Conservation (phyloP, 352 stramenopile genomes). For the Pythium plurisporium region DNA sequence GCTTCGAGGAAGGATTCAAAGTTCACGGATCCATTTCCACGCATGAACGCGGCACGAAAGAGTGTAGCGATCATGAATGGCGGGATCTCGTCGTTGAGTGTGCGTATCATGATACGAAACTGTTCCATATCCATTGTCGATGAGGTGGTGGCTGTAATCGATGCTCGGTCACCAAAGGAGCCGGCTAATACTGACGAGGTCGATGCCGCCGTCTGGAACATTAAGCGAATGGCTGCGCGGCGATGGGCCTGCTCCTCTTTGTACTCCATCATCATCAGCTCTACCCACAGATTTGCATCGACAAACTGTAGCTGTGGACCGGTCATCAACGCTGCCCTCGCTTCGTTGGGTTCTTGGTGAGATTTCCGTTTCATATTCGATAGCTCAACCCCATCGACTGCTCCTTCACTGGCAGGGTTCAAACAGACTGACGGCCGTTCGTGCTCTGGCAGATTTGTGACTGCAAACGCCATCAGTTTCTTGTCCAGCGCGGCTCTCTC, state of each 20-base stretch:
- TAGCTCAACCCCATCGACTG: background rate
- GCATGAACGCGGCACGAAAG: constrained; percentile 58
- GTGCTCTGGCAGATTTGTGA: constrained; percentile 55
- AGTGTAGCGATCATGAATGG: constrained; percentile 54
- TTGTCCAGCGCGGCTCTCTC: constrained; percentile 54
- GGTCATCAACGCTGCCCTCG: no score
- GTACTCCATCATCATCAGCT: constrained; percentile 90
- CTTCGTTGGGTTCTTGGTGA: background rate
- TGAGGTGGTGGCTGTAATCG: background rate
- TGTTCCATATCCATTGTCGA: constrained; percentile 89
- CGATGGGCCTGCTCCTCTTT: constrained; percentile 91
- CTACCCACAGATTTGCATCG: constrained; percentile 73
- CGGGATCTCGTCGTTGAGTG: constrained; percentile 74
- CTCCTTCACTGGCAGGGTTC: constrained; percentile 15
- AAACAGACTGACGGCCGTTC: constrained; percentile 50
- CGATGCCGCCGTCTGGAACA: constrained; percentile 88
- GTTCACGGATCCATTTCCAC: constrained; percentile 72
- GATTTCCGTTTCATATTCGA: background rate
- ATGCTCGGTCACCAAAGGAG: background rate
- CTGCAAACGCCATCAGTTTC: constrained; percentile 61
- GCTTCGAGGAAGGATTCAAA: constrained; percentile 88
- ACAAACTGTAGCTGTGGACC: constrained; percentile 68
- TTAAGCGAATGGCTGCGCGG: constrained; percentile 83
- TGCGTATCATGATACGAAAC: constrained; percentile 84
- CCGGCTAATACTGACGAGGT: constrained; percentile 17